These are phyloP conservation scores for Arthrobotrys sinensis DNA, from an alignment of 2,329 filamentous ascomycete genomes.

Conservation along the genomic window DNA sequence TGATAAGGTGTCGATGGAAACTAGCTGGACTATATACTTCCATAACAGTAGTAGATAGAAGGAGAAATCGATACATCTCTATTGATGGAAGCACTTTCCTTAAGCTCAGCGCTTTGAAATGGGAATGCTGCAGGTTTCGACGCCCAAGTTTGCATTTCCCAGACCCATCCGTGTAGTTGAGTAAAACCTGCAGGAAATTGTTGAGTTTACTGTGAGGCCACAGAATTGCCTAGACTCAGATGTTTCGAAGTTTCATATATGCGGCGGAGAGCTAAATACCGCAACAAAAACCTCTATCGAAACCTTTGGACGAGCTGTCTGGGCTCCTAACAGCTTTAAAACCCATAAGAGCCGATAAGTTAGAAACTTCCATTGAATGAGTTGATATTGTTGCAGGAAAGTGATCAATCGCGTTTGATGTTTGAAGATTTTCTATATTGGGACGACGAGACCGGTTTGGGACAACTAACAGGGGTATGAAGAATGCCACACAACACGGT, in stretches of 20 bases:
- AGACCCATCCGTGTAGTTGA: slow-evolving; percentile 25
- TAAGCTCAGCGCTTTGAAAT: slow-evolving; percentile 49
- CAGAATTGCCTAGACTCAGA: slow-evolving; percentile 52
- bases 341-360: slow-evolving; percentile 17
- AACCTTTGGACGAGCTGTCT: slow-evolving; percentile 7
- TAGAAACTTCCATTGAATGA: slow-evolving; percentile 1
- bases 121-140: slow-evolving; percentile 47
- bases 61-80: slow-evolving; percentile 34
- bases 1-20: slow-evolving; percentile 1
- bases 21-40: slow-evolving; percentile 34
- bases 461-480: slow-evolving; percentile 20
- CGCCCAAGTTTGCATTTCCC: slow-evolving; percentile 57
- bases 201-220: slow-evolving; percentile 17
- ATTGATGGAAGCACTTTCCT: slow-evolving; percentile 33
- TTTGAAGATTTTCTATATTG: slow-evolving; percentile 38
- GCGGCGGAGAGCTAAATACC: slow-evolving; percentile 27
- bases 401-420: slow-evolving; percentile 32
- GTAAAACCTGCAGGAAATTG: slow-evolving; percentile 22
- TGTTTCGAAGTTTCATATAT: slow-evolving; percentile 61
- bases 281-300: slow-evolving; percentile 18
- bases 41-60: slow-evolving; percentile 26
- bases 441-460: slow-evolving; percentile 28
- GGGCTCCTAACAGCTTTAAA: slow-evolving; percentile 18
- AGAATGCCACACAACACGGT: slow-evolving; percentile 42
- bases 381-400: slow-evolving; percentile 45